phyloP scores from a whole-genome alignment of 179 eudicot species.

The Pouteria campechiana region DNA sequence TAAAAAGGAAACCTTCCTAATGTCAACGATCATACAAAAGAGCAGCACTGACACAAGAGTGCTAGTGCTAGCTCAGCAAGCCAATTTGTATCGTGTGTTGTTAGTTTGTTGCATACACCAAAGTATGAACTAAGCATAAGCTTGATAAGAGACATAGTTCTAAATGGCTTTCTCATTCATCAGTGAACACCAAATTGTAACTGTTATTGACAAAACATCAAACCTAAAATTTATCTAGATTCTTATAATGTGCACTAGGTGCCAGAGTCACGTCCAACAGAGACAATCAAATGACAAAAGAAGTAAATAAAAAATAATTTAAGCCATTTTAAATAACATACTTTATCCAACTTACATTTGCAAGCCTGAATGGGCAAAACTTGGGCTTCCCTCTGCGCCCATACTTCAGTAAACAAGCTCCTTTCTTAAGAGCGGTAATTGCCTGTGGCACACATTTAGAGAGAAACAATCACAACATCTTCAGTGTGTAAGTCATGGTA shows the following conservation, averaged over 20 bases:
- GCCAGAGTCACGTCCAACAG: slow-evolving; percentile 1
- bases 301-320: background rate
- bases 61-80: too few relatives aligned
- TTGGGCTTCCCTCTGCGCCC: slow-evolving; percentile 99
- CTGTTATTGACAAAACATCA: background rate
- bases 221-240: background rate
- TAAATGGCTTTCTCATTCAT: too few relatives aligned
- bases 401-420: slow-evolving; percentile 83
- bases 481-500: background rate
- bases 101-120: too few relatives aligned
- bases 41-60: background rate
- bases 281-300: background rate
- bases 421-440: slow-evolving; percentile 93
- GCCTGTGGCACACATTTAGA: slow-evolving; percentile 52
- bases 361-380: slow-evolving; percentile 87
- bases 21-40: background rate
- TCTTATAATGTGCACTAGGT: background rate
- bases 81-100: too few relatives aligned
- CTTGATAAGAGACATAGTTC: too few relatives aligned
- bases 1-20: background rate
- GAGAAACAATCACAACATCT: slow-evolving; percentile 3
- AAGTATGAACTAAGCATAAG: too few relatives aligned
- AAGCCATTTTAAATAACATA: background rate
- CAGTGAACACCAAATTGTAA: background rate
- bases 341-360: slow-evolving; percentile 57